Base-by-base conservation (phyloP, 129 eudicot genomes). In the Flaveria bidentis region DNA sequence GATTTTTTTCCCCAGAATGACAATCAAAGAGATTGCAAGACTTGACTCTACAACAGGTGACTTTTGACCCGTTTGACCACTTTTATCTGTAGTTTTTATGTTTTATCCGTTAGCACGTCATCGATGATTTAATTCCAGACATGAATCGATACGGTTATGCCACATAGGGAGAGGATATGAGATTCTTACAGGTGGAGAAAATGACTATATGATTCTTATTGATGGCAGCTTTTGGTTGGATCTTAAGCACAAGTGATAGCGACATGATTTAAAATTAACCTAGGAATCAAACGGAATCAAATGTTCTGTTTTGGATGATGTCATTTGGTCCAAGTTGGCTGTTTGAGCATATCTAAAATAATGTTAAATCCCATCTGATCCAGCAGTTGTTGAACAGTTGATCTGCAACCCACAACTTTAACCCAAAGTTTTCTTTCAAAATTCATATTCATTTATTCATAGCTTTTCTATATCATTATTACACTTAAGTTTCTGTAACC, bases 241-340 rank as follows among this genome's bases (percentile, higher is more conserved):
- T 6, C 58, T 52, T 22, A 49, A 49, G 49, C 9, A 76, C 25
- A 22, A 50, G 81, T 17, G 44, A 39, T 53, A 52, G 55, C 0
- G 81, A 76, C 81, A 67, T 28, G 67, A 39, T 41, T 52, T 52
- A 25, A 51, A 6, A 65, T 39, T 52, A 41, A 64, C n/a, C 39
- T 76, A 76, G 5, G 41, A 66, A 39, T 67, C 18, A 77, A 53
- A 53, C 12, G 7, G 56, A 74, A 60, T 44, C 30, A 14, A 44
- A 74, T 44, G 30, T 6, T 49, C 13, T 41, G 53, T 51, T 66
- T 76, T 39, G 64, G 23, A 71, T 71, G 5, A 49, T 58, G n/a
- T 58, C 6, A 41, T 73, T 44, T 57, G 44, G 16, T n/a, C 33
- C 0, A 72, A 14, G 75, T 49, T 49, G 50, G 63, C 17, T 52